These are phyloP conservation scores for Phlebiopsis gigantea DNA, from an alignment of 768 basidiomycete genomes.

Conservation along the genomic window DNA sequence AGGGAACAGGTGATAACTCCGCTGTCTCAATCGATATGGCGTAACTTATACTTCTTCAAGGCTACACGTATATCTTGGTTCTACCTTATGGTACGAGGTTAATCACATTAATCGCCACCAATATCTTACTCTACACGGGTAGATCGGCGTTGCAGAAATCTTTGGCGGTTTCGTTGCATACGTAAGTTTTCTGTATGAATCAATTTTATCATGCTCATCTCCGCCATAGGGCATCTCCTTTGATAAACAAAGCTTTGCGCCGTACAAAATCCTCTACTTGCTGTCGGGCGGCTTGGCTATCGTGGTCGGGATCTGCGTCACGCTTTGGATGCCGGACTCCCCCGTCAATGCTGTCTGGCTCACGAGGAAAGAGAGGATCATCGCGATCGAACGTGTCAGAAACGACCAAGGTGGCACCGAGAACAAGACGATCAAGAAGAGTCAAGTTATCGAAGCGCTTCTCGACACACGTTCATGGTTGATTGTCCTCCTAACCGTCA, in stretches of 20 bases:
- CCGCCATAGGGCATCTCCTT: constrained; percentile 42
- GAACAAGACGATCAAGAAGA: constrained; percentile 54
- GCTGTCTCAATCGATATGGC: not conserved
- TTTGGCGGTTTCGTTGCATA: constrained; percentile 66
- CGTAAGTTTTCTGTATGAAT: constrained; percentile 1
- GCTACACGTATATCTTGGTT: constrained; percentile 59
- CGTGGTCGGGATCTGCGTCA: constrained; percentile 47
- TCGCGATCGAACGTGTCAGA: constrained; percentile 58
- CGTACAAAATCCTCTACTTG: constrained; percentile 60
- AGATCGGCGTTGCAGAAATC: constrained; percentile 38
- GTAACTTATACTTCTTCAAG: constrained; percentile 22
- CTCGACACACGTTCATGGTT: constrained; percentile 57
- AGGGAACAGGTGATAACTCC: constrained; percentile 43
- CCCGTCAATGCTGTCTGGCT: constrained; percentile 55
- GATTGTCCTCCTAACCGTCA: constrained; percentile 52
- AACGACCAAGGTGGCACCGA: constrained; percentile 61
- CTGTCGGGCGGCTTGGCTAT: constrained; percentile 58
- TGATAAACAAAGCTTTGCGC: constrained; percentile 40
- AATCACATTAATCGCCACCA: too few relatives aligned
- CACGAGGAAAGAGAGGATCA: constrained; percentile 52
- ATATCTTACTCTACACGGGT: too few relatives aligned
- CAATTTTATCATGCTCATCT: not conserved
- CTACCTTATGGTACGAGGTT: constrained; percentile 53
- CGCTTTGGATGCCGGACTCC: constrained; percentile 62
- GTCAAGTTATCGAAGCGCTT: constrained; percentile 53